A percentile compares a stretch with the other conserved stretches of the same genome.
phyloP scores from a whole-genome alignment of 306 rosid species.

The Rosa lucieae region DNA sequence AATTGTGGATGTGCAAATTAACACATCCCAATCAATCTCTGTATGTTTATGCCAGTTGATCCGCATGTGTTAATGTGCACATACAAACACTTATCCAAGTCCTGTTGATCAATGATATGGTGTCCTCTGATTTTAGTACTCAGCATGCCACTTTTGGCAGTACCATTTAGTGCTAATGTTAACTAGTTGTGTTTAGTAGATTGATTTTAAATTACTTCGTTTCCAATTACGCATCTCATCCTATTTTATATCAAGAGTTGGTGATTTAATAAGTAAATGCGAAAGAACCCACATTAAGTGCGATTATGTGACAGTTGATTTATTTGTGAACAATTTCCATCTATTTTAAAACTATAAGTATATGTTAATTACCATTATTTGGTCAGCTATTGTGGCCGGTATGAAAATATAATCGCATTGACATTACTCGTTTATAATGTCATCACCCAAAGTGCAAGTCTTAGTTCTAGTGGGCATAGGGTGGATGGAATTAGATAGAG shows the following conservation, averaged over 20 bases:
- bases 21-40: not conserved
- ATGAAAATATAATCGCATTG: too few species aligned
- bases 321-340: not conserved
- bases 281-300: not conserved
- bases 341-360: too few species aligned
- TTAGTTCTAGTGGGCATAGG: not conserved
- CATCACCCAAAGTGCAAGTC: not conserved
- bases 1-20: not conserved
- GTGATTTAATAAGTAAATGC: too few species aligned
- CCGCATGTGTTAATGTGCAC: not conserved
- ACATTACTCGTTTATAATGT: not conserved
- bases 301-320: not conserved
- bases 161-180: not conserved
- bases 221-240: not conserved
- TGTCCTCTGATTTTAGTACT: not conserved
- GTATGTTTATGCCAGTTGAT: not conserved
- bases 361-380: not conserved
- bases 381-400: not conserved
- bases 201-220: not conserved
- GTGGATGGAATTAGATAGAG: not conserved
- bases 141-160: not conserved
- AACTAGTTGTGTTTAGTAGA: not conserved
- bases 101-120: too few species aligned
- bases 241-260: not conserved
- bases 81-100: not conserved